Evolutionary conservation across 164 flowering plant species (phyloP).

Genomic region (Aristolochia fimbriata): DNA sequence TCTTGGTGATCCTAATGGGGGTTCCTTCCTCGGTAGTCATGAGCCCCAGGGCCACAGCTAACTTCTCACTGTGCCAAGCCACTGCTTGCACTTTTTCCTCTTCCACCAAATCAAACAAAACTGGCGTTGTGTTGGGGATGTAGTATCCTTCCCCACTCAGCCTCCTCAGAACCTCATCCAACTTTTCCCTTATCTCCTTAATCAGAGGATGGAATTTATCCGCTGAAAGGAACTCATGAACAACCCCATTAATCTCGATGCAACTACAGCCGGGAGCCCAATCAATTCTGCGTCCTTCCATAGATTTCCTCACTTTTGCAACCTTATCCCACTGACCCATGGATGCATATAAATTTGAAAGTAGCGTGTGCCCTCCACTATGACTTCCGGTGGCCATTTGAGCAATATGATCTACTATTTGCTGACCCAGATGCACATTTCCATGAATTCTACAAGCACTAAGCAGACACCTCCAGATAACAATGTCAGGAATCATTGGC

Average conservation of each 20-base stretch:
- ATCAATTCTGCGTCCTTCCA: slow-evolving; percentile 19
- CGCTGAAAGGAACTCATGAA: too few species aligned
- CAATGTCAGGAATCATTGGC: slow-evolving; percentile 15
- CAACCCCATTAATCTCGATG: slow-evolving; percentile 15
- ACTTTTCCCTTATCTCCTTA: too few species aligned
- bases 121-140: too few species aligned
- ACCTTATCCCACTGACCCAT: slow-evolving; percentile 16
- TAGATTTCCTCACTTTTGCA: slow-evolving; percentile 17
- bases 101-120: too few species aligned
- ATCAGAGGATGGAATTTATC: too few species aligned
- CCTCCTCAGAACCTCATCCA: too few species aligned
- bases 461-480: slow-evolving; percentile 20
- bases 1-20: slow-evolving; percentile 23
- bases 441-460: slow-evolving; percentile 14
- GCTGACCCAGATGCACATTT: slow-evolving; percentile 14
- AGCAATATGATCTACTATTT: slow-evolving; percentile 11
- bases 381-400: slow-evolving; percentile 13
- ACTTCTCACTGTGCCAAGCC: too few species aligned
- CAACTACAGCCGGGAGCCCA: slow-evolving; percentile 24
- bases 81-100: too few species aligned
- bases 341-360: slow-evolving; percentile 24
- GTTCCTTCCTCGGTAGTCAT: too few species aligned
- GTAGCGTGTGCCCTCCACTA: slow-evolving; percentile 16
- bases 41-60: too few species aligned
- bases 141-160: too few species aligned